Conservation (phyloP, 371 early-diverging fungal species). For the Mortierella sp. region DNA sequence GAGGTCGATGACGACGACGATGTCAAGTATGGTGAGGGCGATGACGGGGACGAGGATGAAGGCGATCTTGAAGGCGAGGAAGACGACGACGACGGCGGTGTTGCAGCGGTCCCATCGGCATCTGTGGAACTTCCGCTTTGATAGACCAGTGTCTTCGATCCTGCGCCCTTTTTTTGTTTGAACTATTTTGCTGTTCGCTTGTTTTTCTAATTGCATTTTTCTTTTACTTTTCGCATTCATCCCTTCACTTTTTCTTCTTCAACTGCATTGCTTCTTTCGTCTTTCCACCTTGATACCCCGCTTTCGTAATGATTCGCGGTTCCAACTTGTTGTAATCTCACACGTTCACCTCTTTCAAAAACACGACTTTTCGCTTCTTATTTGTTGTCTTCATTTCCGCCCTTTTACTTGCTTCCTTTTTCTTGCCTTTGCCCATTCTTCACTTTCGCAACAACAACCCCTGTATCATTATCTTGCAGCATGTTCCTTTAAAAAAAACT, state of each 20-base stretch:
- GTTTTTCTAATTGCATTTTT: background rate
- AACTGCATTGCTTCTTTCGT: constrained; percentile 1
- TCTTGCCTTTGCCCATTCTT: background rate
- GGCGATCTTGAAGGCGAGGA: constrained; percentile 46
- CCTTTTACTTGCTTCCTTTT: background rate
- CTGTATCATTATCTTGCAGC: too few species aligned
- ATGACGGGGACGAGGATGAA: constrained; percentile 49
- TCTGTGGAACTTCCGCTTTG: constrained; percentile 50
- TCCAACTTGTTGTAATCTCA: background rate
- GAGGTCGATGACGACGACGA: constrained; percentile 57
- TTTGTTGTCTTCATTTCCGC: background rate
- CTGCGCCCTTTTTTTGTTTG: background rate
- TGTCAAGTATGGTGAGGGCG: constrained; percentile 57
- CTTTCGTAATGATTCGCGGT: constrained; percentile 1
- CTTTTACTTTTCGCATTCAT: background rate
- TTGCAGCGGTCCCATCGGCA: constrained; percentile 51
- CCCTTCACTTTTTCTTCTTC: background rate
- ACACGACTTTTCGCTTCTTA: background rate
- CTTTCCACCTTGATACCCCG: constrained; percentile 9
- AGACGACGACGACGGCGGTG: constrained; percentile 49
- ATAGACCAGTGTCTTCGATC: background rate
- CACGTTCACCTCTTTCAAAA: background rate
- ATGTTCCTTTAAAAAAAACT: too few species aligned
- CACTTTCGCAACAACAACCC: too few species aligned
- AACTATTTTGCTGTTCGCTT: background rate